Evolutionary conservation across 352 stramenopile species (phyloP), one percentile per base, ranked within the genome.

Genomic region (Saprolegnia diclina): DNA sequence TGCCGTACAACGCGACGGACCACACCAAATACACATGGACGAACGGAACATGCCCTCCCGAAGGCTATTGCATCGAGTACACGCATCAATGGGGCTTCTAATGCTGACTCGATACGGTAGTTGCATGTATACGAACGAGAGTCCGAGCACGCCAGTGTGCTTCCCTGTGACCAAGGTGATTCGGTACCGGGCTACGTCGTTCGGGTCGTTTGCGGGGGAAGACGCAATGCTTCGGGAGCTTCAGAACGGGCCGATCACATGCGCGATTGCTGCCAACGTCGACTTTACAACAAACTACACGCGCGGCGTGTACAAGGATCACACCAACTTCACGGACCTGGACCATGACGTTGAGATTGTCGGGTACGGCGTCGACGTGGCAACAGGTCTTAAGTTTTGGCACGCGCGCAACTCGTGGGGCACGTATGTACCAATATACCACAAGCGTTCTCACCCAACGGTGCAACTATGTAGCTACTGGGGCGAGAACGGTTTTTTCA

Each of bases 401-500:
- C 91, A 97, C 78, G 83, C 96, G 45, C 88, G 95, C 59, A 96
- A 98, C 92, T 83, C 85, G 71, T 76, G 95, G 90, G 92, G 92
- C 56, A 85, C 92, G 67, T 91, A 90, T 72, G 48, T 45, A 44
- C 35, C 7, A 3, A 35, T 24, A 0, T 35, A 35, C 29, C 10
- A 44, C n/a, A 0, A 24, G 11, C 18, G 55, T 63, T 19, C 55
- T 59, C n/a, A n/a, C 21, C 5, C 11, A n/a, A n/a, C n/a, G n/a
- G n/a, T n/a, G n/a, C n/a, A n/a, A 9, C 14, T 0, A 9, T 59
- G 14, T 67, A 59, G 48, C 13, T 67, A 70, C 75, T 97, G 91
- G 91, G 92, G 92, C 55, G 90, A 96, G 80, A 90, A 95, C 65
- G 94, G 94, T 53, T 98, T 91, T 77, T 95, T 97, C 80, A 83